phyloP scores from a whole-genome alignment of 495 filamentous ascomycete genomes.

The Viridothelium virens region DNA sequence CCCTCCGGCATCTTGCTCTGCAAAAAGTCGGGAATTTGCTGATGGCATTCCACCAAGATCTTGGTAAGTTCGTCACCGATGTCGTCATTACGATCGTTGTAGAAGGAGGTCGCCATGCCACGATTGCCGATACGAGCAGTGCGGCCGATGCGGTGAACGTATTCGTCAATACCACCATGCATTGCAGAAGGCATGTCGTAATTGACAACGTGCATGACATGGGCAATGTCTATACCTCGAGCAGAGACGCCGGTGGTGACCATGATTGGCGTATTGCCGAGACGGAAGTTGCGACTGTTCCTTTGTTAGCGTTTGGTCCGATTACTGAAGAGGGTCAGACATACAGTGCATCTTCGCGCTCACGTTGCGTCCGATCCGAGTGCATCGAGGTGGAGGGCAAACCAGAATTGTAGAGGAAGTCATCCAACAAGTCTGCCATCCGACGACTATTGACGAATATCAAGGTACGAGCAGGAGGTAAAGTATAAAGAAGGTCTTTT shows the following conservation, averaged over 20 bases:
- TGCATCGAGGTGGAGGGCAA: slow-evolving; percentile 84
- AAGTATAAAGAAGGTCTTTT: slow-evolving; percentile 60
- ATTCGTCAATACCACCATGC: slow-evolving; percentile 87
- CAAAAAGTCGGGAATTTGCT: slow-evolving; percentile 77
- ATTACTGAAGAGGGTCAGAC: slow-evolving; percentile 25
- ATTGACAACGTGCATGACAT: slow-evolving; percentile 88
- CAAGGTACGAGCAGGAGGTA: slow-evolving; percentile 69
- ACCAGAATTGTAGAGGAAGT: slow-evolving; percentile 70
- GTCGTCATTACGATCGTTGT: slow-evolving; percentile 58
- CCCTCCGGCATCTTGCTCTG: slow-evolving; percentile 50
- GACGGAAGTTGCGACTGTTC: slow-evolving; percentile 66
- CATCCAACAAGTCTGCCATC: slow-evolving; percentile 72
- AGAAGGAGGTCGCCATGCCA: slow-evolving; percentile 84
- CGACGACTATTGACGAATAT: slow-evolving; percentile 82
- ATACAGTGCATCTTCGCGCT: slow-evolving; percentile 87
- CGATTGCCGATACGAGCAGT: slow-evolving; percentile 88
- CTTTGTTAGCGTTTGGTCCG: slow-evolving; percentile 20
- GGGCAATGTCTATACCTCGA: slow-evolving; percentile 78
- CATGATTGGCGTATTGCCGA: slow-evolving; percentile 65
- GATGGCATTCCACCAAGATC: slow-evolving; percentile 68
- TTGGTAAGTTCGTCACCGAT: slow-evolving; percentile 53
- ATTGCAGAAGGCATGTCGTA: slow-evolving; percentile 65
- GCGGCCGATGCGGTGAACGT: slow-evolving; percentile 89
- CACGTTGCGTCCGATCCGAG: slow-evolving; percentile 73
- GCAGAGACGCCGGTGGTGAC: slow-evolving; percentile 78